Evolutionary conservation across 768 basidiomycete species (phyloP).

Genomic region (Tylopilus intermedius): DNA sequence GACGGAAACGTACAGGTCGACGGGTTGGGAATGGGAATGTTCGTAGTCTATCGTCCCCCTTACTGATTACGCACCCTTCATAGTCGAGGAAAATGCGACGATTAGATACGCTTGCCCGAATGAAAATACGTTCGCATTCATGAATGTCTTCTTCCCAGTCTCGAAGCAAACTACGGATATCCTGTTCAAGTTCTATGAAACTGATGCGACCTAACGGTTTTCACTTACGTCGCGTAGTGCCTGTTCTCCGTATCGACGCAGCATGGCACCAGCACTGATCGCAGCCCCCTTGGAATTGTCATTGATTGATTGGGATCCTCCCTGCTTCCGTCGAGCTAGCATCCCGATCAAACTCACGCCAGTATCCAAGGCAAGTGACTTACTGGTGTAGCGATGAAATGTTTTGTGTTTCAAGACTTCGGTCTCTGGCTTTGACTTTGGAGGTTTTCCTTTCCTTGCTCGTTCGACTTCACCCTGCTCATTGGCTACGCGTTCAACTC

Average conservation of each 20-base stretch:
- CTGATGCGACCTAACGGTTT: not conserved
- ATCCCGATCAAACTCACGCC: slow-evolving; percentile 7
- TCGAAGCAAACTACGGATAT: slow-evolving; percentile 76
- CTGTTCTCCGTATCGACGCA: slow-evolving; percentile 94
- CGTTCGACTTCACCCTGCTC: slow-evolving; percentile 37
- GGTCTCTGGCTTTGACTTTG: slow-evolving; percentile 67
- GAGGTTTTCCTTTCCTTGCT: slow-evolving; percentile 50
- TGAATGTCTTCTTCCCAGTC: slow-evolving; percentile 88
- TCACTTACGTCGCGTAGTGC: slow-evolving; percentile 78
- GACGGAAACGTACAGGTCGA: slow-evolving; percentile 61
- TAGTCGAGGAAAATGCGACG: slow-evolving; percentile 87
- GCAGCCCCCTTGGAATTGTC: slow-evolving; percentile 92
- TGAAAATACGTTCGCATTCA: slow-evolving; percentile 85
- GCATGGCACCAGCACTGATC: slow-evolving; percentile 87
- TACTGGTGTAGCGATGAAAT: slow-evolving; percentile 97
- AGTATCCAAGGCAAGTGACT: slow-evolving; percentile 28
- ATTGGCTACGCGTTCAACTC: slow-evolving; percentile 54
- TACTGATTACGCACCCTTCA: slow-evolving; percentile 69
- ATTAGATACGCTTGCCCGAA: slow-evolving; percentile 85
- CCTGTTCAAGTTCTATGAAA: slow-evolving; percentile 39
- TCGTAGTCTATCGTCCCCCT: slow-evolving; percentile 78
- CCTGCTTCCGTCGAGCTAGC: slow-evolving; percentile 92
- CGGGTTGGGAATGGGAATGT: slow-evolving; percentile 96
- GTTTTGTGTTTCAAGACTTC: slow-evolving; percentile 90
- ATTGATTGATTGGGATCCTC: slow-evolving; percentile 87